Conservation (phyloP, 2,329 filamentous ascomycete genomes). For the Podosphaera xanthii region DNA sequence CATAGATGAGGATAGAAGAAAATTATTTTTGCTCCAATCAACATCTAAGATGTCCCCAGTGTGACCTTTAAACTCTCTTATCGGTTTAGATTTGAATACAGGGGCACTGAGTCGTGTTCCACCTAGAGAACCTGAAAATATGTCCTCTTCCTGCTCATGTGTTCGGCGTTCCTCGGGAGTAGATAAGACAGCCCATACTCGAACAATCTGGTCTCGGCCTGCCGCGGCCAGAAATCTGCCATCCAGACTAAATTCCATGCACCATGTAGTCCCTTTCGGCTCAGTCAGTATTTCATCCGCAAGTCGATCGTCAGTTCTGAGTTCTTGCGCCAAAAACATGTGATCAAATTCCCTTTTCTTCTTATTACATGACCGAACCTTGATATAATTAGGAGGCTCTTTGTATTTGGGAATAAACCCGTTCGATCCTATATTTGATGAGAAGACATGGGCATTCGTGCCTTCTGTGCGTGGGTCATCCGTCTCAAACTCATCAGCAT, state of each 20-base stretch:
- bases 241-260: conserved; percentile 78
- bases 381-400: conserved; percentile 76
- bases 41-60: conserved; percentile 69
- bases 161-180: conserved; percentile 55
- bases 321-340: conserved; percentile 77
- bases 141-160: conserved; percentile 48
- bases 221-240: conserved; percentile 81
- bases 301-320: conserved; percentile 29
- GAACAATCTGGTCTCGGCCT: conserved; percentile 65
- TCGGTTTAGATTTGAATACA: conserved; percentile 61
- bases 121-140: conserved; percentile 21
- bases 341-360: conserved; percentile 62
- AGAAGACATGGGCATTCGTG: conserved; percentile 63
- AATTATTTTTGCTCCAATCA: conserved; percentile 99
- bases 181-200: conserved; percentile 74
- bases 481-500: conserved; percentile 44
- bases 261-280: conserved; percentile 54
- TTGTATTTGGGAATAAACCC: conserved; percentile 74
- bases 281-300: not conserved
- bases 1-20: conserved; percentile 87
- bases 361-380: conserved; percentile 61
- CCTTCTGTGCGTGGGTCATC: conserved; percentile 51
- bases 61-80: conserved; percentile 65
- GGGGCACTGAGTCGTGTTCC: conserved; percentile 59
- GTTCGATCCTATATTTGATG: conserved; percentile 41